Base-by-base conservation (phyloP, 345 rosid genomes). In the Cardamine resedifolia region DNA sequence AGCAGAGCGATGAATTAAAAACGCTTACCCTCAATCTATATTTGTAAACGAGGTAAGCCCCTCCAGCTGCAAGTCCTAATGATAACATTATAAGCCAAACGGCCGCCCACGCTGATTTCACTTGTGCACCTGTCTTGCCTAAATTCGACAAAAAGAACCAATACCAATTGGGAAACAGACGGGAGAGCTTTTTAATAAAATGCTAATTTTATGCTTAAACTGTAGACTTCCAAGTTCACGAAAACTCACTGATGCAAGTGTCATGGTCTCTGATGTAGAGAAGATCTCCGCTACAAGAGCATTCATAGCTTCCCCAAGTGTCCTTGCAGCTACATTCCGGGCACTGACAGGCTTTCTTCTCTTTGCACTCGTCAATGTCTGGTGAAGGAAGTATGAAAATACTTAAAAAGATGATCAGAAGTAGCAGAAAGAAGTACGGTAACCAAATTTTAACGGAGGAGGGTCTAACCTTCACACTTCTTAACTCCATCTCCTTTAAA, bases 281-380 rank as follows among this genome's bases (percentile, higher is more conserved):
- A 75, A 90, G 96, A 80, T 86, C 92, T 20, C 90, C 88, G 16
- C 98, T 84, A 74, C 98, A 93, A 70, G 82, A 78, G 81, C 98
- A 93, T 39, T 93, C 92, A 2, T 85, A 93, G 76, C 96, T 89
- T 53, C 97, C 98, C 97, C 97, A 93, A 5, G 96, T 87, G 70
- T 93, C 71, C 82, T 87, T 93, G 80, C 99, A 95, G 81, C 83
- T 88, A 81, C 99, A 95, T 72, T 88, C 98, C 1, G 96, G 82
- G 81, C 99, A 95, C 70, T 88, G 99, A 70, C 99, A 96, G 3
- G 95, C 97, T 85, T 86, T 90, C 87, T 67, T 90, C 67, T 92
- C 99, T 83, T 85, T 86, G 85, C 98, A 96, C 61, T 96, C 99
- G 62, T 96, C 84, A 64, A 96, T 76, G 75, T 96, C 99, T 96